Evolutionary conservation across 805 yeast genomes (phyloP).

Genomic region (Candida taoyuanica): DNA sequence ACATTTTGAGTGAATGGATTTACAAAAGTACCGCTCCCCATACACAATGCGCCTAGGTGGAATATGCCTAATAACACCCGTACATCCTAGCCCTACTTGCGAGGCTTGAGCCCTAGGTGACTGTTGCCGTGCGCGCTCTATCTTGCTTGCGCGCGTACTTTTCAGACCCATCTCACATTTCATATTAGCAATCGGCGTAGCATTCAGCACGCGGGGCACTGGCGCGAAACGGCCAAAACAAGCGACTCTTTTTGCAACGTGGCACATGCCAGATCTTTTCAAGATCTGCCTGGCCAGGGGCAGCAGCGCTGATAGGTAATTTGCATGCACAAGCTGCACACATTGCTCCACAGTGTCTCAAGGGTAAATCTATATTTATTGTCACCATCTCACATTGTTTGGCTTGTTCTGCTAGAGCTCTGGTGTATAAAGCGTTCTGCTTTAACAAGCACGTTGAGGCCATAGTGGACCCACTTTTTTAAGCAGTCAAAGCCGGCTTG

Average conservation of each 20-base stretch:
- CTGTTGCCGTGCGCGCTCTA: slow-evolving; percentile 1
- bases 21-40: too few species aligned
- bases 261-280: background rate
- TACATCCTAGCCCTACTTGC: slow-evolving; percentile 5
- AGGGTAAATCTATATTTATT: background rate
- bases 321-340: background rate
- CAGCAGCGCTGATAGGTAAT: background rate
- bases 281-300: background rate
- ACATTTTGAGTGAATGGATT: slow-evolving; percentile 5
- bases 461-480: too few species aligned
- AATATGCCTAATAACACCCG: slow-evolving; percentile 4
- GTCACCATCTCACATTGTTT: too few species aligned
- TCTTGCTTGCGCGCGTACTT: too few species aligned
- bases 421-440: too few species aligned
- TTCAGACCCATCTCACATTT: too few species aligned
- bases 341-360: background rate
- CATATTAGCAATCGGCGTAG: background rate
- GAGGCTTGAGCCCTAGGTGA: slow-evolving; percentile 4
- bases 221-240: background rate
- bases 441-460: too few species aligned
- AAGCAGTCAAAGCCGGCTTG: too few species aligned
- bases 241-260: background rate
- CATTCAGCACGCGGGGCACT: background rate
- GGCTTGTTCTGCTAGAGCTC: too few species aligned
- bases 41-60: background rate